Evolutionary conservation across 1,284 basidiomycete genomes (phyloP), one percentile per base, ranked within the genome.

Genomic region (Ceratobasidium papillatum): DNA sequence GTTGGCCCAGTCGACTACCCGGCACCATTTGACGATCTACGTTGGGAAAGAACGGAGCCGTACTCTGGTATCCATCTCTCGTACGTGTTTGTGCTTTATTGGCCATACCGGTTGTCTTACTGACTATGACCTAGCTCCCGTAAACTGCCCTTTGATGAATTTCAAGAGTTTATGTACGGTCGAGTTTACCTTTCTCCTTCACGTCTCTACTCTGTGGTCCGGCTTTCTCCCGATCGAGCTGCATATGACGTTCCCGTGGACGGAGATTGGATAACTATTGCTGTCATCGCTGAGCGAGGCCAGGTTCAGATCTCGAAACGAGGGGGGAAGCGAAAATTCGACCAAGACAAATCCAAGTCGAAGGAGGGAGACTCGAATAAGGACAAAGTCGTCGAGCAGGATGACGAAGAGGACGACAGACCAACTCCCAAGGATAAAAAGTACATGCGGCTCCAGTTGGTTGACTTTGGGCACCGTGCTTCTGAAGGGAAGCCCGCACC

Each of bases 181-280:
- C 89, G 97, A 38, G 97, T 92, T 81, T 94, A 93, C 80, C 86
- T 99, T 54, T 90, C 94, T 0, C 95, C 96, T 0, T 95, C 94
- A 0, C 88, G 87, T 34, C 84, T 99, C 38, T 99, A 99, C 84
- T 94, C 94, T 4, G 88, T 91, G 61, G 87, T 94, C 56, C 90
- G 93, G 12, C 87, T 93, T 0, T 86, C 90, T 8, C 88, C 91
- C 0, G 90, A 93, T 78, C 92, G 93, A 78, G 89, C 91, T 73
- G 91, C 91, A 17, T 96, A 95, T 81, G 94, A 98, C 65, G 87
- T 99, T 0, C 96, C 96, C 1, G 90, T 99, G 3, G 88, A 90
- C 4, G 93, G 94, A 1, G 97, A 99, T 82, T 99, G 93, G 91
- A 87, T 96, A 58, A 93, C 93, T 8, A 92, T 97, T 68, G 94